Evolutionary conservation across 768 basidiomycete species (phyloP).

Genomic region (Tylopilus sp.): DNA sequence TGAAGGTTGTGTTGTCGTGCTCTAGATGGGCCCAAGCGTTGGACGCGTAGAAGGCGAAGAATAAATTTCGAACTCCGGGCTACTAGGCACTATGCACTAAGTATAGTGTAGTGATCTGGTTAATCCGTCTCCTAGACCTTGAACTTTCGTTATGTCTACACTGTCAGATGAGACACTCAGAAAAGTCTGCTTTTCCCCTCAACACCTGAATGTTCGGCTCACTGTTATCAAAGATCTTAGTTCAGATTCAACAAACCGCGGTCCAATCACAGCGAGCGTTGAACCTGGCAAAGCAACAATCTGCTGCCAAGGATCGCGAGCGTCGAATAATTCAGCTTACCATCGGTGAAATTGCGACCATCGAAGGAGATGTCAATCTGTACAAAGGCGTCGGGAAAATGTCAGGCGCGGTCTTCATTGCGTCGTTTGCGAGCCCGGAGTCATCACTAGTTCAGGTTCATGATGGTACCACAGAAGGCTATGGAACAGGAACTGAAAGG

Average conservation of each 20-base stretch:
- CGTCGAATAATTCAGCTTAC: slow-evolving; percentile 87
- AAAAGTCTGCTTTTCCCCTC: slow-evolving; percentile 47
- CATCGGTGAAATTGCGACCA: slow-evolving; percentile 70
- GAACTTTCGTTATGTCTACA: slow-evolving; percentile 40
- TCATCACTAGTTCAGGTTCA: slow-evolving; percentile 59
- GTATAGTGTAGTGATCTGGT: no score
- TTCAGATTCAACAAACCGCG: slow-evolving; percentile 91
- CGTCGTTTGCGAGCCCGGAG: background rate
- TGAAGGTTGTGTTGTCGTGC: background rate
- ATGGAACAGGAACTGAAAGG: slow-evolving; percentile 74
- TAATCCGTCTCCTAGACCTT: slow-evolving; percentile 5
- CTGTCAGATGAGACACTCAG: slow-evolving; percentile 79
- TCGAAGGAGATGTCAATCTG: slow-evolving; percentile 72
- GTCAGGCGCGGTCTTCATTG: slow-evolving; percentile 42
- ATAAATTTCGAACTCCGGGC: slow-evolving; percentile 35
- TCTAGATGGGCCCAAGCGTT: slow-evolving; percentile 7
- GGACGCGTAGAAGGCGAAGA: slow-evolving; percentile 24
- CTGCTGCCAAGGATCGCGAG: slow-evolving; percentile 80
- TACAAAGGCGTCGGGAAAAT: slow-evolving; percentile 98
- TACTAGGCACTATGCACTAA: background rate
- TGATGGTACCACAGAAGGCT: slow-evolving; percentile 75
- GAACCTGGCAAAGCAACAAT: slow-evolving; percentile 71
- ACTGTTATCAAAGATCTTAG: slow-evolving; percentile 61
- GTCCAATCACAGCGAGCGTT: slow-evolving; percentile 81
- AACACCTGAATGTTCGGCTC: slow-evolving; percentile 9